Base-by-base conservation (phyloP, 2,329 filamentous ascomycete species). In the Colletotrichum sp. region DNA sequence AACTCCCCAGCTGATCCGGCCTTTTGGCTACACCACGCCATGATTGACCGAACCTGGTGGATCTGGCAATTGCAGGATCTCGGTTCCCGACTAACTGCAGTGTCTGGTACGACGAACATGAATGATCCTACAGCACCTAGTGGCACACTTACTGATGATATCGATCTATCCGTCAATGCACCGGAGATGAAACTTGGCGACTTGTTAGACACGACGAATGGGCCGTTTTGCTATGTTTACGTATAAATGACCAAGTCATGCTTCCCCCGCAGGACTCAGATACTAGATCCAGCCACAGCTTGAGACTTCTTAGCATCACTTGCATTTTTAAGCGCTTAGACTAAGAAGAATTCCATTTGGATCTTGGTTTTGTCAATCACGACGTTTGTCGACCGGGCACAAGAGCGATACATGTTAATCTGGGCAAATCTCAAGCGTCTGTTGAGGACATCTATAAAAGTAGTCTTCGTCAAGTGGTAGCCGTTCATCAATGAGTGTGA, bases 161-260 rank as follows among this genome's bases (percentile, higher is more conserved):
- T 84, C 10, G 66, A 81, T 62, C 71, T 83, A 52, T 81, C 80
- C 4, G 80, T 78, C 60, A 77, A 78, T 49, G 82, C 77, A 3
- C 39, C 75, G 9, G 69, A 75, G 34, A 66, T 71, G 24, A 78
- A 81, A 70, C 86, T 85, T 64, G 79, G 80, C 70, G 80, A 82
- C 28, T 72, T 83, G 10, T 78, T 84, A 74, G 83, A 80, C 70
- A 84, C 84, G 3, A 69, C 63, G 71, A 28, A 82, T 15, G 71
- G 64, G 32, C 63, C 63, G 6, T 84, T 84, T 67, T 85, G 84
- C 60, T 85, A 85, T 65, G 39, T 84, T 44, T 85, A 82, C 34
- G 65, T 65, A 13, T 81, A 70, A 69, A 64, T 28, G 1, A 9
- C 24, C 84, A 60, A 8, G n/a, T 13, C 5, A 52, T 21, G 9